Evolutionary conservation across 192 early-diverging fungal species (phyloP), one percentile per base, ranked within the genome.

Genomic region (Lobulomyces angularis): DNA sequence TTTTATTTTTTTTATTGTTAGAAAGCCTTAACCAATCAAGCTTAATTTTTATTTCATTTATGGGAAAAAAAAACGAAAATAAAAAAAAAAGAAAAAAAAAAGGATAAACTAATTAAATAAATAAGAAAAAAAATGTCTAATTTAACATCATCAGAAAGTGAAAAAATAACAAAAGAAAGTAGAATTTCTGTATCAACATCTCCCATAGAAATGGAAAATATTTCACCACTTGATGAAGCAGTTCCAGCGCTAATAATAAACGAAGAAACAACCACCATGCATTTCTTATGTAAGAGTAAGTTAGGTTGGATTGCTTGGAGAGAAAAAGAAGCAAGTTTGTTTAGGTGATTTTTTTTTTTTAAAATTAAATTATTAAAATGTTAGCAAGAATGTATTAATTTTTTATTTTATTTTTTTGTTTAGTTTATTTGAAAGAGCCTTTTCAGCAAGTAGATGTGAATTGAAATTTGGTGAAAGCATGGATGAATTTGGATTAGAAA

Each of bases 281-380:
- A 71, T 34, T 55, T 66, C 35, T 28, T 35, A 20, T 59, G 61
- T 8, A 27, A 38, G 8, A 52, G 55, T 7, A 66, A 66, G 35
- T 45, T 71, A 41, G 68, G 68, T 1, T 71, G 68, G 68, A 63
- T 71, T 20, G 50, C 47, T 0, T 71, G 68, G 68, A 63, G 64
- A 46, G 63, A 71, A 25, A 30, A 37, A 18, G 67, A 70, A 45
- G 59, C 62, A 6, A 43, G 54, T 2, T 55, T 62, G 23, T 62
- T 57, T 31, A 35, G 40, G 54, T 61, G 11, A n/a, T 14, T 5
- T n/a, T 42, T 12, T 9, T 29, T 28, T 7, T 5, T 6, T 5
- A 25, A 26, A 16, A 29, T 17, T 24, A 9, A 25, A 22, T 51
- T 31, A 30, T 27, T 39, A 32, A 20, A 6, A 22, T n/a, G 41